phyloP scores from a whole-genome alignment of 495 filamentous ascomycete species.

The Antarctomyces pellizariae region DNA sequence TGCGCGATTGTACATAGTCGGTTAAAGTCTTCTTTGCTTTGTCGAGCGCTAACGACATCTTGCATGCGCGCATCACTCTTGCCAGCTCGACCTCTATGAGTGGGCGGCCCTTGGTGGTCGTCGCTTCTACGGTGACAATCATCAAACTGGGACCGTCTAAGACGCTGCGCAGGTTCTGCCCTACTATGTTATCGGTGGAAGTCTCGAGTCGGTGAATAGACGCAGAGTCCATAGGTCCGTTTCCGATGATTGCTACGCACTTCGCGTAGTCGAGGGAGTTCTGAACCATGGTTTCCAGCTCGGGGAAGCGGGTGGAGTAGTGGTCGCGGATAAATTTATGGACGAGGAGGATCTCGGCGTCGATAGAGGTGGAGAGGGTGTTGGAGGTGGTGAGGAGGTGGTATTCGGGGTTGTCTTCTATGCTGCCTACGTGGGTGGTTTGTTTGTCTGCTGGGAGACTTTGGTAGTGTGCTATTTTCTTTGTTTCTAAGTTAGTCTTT shows the following conservation, averaged over 20 bases:
- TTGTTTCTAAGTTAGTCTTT: conserved; percentile 17
- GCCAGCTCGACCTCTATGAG: conserved; percentile 55
- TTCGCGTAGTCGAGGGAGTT: conserved; percentile 91
- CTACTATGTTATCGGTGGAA: conserved; percentile 52
- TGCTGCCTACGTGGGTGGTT: conserved; percentile 38
- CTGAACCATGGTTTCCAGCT: conserved; percentile 82
- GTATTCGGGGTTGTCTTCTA: conserved; percentile 76
- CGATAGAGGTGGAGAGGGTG: conserved; percentile 66
- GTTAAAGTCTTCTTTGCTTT: conserved; percentile 71
- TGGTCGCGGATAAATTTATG: conserved; percentile 93
- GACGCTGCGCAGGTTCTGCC: conserved; percentile 48
- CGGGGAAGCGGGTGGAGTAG: conserved; percentile 82
- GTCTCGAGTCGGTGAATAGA: conserved; percentile 49
- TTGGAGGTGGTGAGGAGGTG: conserved; percentile 64
- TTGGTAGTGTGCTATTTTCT: conserved; percentile 61
- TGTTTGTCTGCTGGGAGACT: conserved; percentile 38
- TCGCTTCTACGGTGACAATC: conserved; percentile 91
- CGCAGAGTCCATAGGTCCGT: conserved; percentile 73
- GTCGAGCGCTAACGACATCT: conserved; percentile 71
- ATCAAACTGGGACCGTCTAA: conserved; percentile 78
- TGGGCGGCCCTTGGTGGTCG: conserved; percentile 58
- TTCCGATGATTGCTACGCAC: conserved; percentile 78
- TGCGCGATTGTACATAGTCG: conserved; percentile 89
- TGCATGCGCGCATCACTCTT: conserved; percentile 52
- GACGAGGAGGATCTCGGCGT: conserved; percentile 74